These are phyloP conservation scores for Suillus subaureus DNA, from an alignment of 768 basidiomycete genomes.

Conservation along the genomic window DNA sequence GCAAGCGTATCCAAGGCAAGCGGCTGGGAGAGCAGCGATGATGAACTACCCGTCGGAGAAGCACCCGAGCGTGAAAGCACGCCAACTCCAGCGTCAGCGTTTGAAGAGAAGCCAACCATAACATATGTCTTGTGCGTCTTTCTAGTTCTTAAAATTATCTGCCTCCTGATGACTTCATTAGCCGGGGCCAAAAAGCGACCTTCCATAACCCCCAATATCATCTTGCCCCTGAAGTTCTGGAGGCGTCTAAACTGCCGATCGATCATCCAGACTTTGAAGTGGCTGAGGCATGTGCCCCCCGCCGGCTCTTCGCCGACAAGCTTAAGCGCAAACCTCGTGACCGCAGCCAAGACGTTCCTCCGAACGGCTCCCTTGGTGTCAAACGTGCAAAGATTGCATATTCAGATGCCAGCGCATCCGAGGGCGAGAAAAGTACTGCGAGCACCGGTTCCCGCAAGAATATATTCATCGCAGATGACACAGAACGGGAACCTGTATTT, in stretches of 20 bases:
- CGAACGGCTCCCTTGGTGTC: slow-evolving; percentile 6
- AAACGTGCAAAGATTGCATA: slow-evolving; percentile 20
- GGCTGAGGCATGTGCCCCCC: slow-evolving; percentile 53
- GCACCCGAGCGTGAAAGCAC: slow-evolving; percentile 37
- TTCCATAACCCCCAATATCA: slow-evolving; percentile 69
- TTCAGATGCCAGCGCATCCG: slow-evolving; percentile 17
- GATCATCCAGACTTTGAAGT: slow-evolving; percentile 71
- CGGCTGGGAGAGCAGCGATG: slow-evolving; percentile 38
- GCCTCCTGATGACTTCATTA: slow-evolving; percentile 28
- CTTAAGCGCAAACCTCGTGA: slow-evolving; percentile 32
- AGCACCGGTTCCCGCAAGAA: slow-evolving; percentile 7
- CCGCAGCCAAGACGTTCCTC: slow-evolving; percentile 21
- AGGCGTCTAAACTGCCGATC: slow-evolving; percentile 54
- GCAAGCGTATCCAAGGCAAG: slow-evolving; percentile 19
- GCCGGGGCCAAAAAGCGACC: slow-evolving; percentile 66
- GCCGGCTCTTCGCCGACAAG: slow-evolving; percentile 51
- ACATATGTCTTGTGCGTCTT: slow-evolving; percentile 73
- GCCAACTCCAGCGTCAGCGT: slow-evolving; percentile 36
- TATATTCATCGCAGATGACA: slow-evolving; percentile 5
- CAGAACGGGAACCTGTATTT: slow-evolving; percentile 10
- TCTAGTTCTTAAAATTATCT: not conserved
- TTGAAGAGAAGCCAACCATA: slow-evolving; percentile 61
- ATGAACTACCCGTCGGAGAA: slow-evolving; percentile 36
- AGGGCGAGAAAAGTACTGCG: slow-evolving; percentile 16
- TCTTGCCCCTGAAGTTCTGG: slow-evolving; percentile 41